These are phyloP conservation scores for Dysphania ambrosioides DNA, from an alignment of 148 eudicot species.

Conservation along the genomic window DNA sequence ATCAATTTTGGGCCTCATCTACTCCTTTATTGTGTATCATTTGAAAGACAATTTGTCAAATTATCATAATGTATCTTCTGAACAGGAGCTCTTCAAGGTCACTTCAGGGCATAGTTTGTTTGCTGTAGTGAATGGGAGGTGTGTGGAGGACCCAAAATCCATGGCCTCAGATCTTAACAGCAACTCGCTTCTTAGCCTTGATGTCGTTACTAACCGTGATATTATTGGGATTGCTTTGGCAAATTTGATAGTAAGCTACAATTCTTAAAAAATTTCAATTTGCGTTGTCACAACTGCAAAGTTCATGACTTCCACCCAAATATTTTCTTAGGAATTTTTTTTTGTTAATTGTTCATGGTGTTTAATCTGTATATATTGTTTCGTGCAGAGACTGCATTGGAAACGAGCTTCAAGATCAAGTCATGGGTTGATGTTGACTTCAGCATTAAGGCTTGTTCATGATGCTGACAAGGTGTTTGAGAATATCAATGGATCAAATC, in stretches of 20 bases:
- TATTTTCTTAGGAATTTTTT: background rate
- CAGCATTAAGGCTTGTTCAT: constrained; percentile 76
- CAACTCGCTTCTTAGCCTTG: constrained; percentile 66
- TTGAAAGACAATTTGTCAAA: constrained; percentile 7
- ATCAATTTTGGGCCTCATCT: constrained; percentile 7
- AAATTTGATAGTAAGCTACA: constrained; percentile 67
- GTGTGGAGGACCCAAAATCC: constrained; percentile 79
- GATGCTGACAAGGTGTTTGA: constrained; percentile 36
- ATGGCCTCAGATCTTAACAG: constrained; percentile 86
- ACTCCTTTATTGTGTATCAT: background rate
- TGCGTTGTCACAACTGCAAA: background rate
- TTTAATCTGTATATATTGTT: constrained; percentile 6
- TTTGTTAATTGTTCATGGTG: background rate
- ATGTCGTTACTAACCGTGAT: constrained; percentile 75
- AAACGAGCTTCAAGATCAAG: constrained; percentile 81
- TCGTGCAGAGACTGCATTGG: constrained; percentile 88
- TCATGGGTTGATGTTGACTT: constrained; percentile 81
- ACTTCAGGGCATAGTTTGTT: constrained; percentile 83
- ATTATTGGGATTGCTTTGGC: constrained; percentile 84
- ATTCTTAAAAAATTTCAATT: background rate
- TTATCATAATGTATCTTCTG: constrained; percentile 11
- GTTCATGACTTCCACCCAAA: background rate
- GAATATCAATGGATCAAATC: constrained; percentile 27
- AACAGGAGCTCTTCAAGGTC: constrained; percentile 79
- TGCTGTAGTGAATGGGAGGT: constrained; percentile 77